Conservation (phyloP, 768 basidiomycete species). For the Tricholoma sp. region DNA sequence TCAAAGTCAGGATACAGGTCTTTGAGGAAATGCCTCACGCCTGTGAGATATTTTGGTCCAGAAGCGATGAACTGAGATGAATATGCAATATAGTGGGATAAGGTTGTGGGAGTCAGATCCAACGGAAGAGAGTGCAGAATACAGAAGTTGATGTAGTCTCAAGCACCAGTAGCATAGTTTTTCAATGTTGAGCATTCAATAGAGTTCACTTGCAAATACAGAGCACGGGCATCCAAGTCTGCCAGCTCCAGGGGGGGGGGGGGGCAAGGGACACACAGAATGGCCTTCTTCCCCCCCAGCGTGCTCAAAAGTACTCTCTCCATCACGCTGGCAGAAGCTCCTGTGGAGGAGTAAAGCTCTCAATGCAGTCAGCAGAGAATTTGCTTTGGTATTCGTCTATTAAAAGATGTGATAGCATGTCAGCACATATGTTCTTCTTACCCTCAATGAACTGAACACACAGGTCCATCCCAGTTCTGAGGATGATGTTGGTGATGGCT, state of each 20-base stretch:
- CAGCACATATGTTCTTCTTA: too few relatives aligned
- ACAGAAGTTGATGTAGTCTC: constrained; percentile 18
- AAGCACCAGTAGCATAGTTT: constrained; percentile 16
- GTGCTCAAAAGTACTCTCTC: too few relatives aligned
- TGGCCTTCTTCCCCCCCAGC: too few relatives aligned
- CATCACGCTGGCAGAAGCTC: too few relatives aligned
- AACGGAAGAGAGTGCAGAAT: constrained; percentile 8
- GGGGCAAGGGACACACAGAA: too few relatives aligned
- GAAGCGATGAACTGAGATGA: constrained; percentile 14
- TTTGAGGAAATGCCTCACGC: constrained; percentile 3
- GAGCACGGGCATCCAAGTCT: constrained; percentile 11
- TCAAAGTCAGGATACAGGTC: neutral
- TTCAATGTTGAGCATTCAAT: constrained; percentile 12
- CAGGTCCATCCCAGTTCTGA: too few relatives aligned
- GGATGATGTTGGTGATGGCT: too few relatives aligned
- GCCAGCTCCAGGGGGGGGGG: constrained; percentile 9
- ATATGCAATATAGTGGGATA: constrained; percentile 15
- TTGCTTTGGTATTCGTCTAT: too few relatives aligned
- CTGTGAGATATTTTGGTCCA: constrained; percentile 11
- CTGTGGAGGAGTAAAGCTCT: too few relatives aligned
- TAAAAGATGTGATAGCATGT: too few relatives aligned
- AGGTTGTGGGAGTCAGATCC: constrained; percentile 14
- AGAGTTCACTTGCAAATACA: constrained; percentile 14
- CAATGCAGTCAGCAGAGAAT: too few relatives aligned
- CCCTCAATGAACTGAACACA: too few relatives aligned